A percentile compares a stretch with the other conserved stretches of the same genome.
Evolutionary conservation across 2,329 filamentous ascomycete genomes (phyloP).

Genomic region (Microthyrium microscopicum): DNA sequence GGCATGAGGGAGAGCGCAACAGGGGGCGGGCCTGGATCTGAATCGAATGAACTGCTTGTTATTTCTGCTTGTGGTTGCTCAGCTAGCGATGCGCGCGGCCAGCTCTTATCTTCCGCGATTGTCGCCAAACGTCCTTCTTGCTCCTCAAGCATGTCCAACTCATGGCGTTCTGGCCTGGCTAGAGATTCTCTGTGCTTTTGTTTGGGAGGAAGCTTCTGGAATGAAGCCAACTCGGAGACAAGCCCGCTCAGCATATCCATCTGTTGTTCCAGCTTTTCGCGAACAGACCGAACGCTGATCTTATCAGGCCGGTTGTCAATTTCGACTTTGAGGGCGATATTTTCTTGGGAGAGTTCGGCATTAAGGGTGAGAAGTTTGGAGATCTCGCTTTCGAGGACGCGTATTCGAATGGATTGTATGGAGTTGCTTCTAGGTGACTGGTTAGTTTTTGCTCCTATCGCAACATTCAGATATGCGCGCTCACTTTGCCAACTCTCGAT

Average conservation of each 20-base stretch:
- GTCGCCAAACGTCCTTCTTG: slow-evolving; percentile 44
- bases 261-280: slow-evolving; percentile 53
- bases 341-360: slow-evolving; percentile 51
- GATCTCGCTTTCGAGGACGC: slow-evolving; percentile 58
- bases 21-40: slow-evolving; percentile 47
- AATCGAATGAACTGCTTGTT: slow-evolving; percentile 23
- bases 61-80: slow-evolving; percentile 4
- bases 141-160: slow-evolving; percentile 26
- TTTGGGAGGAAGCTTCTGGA: slow-evolving; percentile 26
- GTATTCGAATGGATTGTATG: slow-evolving; percentile 58
- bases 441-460: neutral
- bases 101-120: slow-evolving; percentile 54
- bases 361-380: slow-evolving; percentile 65
- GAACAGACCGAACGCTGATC: slow-evolving; percentile 49
- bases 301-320: slow-evolving; percentile 44
- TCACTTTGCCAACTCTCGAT: slow-evolving; percentile 58
- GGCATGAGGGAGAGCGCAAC: slow-evolving; percentile 31
- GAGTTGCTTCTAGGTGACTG: slow-evolving; percentile 46
- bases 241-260: slow-evolving; percentile 52
- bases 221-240: slow-evolving; percentile 43
- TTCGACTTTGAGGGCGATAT: slow-evolving; percentile 52
- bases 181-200: neutral
- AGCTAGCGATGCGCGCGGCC: slow-evolving; percentile 49
- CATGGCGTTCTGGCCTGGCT: slow-evolving; percentile 33
- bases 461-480: slow-evolving; percentile 6